Conservation (phyloP, 176 grass and related monocot species). For the Triticum turgidum region DNA sequence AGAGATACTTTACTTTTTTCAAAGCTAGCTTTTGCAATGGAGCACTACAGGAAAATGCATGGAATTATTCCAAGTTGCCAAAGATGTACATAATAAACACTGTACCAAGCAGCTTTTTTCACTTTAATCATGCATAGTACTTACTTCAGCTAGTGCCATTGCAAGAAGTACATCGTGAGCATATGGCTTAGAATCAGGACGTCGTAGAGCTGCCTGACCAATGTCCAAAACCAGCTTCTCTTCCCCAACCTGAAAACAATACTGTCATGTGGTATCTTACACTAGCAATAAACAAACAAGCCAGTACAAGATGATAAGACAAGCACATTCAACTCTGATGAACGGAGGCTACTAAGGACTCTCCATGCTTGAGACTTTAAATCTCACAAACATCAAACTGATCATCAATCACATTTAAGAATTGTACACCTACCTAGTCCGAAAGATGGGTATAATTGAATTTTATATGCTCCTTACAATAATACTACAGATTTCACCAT, state of each 20-base stretch:
- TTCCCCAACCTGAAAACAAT: constrained; percentile 81
- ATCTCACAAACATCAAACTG: background rate
- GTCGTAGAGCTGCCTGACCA: constrained; percentile 63
- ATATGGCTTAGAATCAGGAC: constrained; percentile 74
- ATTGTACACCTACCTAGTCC: background rate
- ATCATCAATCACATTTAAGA: background rate
- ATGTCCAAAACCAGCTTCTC: constrained; percentile 85
- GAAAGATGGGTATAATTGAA: background rate
- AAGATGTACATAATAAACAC: background rate
- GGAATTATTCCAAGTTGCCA: constrained; percentile 24
- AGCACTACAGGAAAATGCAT: constrained; percentile 65
- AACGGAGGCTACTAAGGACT: background rate
- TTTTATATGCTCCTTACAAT: background rate
- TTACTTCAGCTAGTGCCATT: constrained; percentile 98
- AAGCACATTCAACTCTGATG: background rate
- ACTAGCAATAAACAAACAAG: constrained; percentile 10
- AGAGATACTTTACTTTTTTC: constrained; percentile 87
- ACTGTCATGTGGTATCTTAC: constrained; percentile 14
- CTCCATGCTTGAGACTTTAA: background rate
- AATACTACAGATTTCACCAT: background rate
- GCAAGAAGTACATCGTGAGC: constrained; percentile 81
- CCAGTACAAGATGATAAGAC: background rate
- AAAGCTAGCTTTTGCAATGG: constrained; percentile 90
- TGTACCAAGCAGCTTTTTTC: background rate
- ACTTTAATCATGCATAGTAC: constrained; percentile 1